A percentile compares a stretch with the other conserved stretches of the same genome.
These are phyloP conservation scores for Grammothele lineata DNA, from an alignment of 768 basidiomycete species.

Conservation along the genomic window DNA sequence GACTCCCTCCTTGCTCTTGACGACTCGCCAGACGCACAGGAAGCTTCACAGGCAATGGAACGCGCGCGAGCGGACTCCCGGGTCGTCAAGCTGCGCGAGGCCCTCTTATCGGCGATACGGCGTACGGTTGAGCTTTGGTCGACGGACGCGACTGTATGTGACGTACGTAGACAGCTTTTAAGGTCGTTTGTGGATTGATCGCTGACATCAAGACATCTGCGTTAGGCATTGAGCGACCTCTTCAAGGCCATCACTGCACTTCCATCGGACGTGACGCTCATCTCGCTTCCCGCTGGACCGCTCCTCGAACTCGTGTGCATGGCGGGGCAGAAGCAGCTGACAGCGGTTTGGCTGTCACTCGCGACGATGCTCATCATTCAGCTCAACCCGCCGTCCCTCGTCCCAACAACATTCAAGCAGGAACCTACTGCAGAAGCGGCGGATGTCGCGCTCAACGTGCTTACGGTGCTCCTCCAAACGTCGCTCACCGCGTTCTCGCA, in stretches of 20 bases:
- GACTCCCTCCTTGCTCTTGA: slow-evolving; percentile 65
- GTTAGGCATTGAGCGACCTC: slow-evolving; percentile 76
- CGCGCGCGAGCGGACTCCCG: slow-evolving; percentile 60
- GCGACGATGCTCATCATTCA: slow-evolving; percentile 79
- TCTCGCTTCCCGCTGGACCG: slow-evolving; percentile 79
- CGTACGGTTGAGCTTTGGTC: slow-evolving; percentile 73
- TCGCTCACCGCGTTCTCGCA: slow-evolving; percentile 49
- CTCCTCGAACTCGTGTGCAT: slow-evolving; percentile 75
- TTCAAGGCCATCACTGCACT: slow-evolving; percentile 84
- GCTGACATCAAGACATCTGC: background rate
- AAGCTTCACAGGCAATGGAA: slow-evolving; percentile 52
- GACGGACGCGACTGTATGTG: slow-evolving; percentile 68
- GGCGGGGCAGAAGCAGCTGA: slow-evolving; percentile 67
- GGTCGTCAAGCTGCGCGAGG: slow-evolving; percentile 60
- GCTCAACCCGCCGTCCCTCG: slow-evolving; percentile 66
- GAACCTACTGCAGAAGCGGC: slow-evolving; percentile 53
- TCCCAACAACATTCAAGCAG: slow-evolving; percentile 41
- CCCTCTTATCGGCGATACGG: slow-evolving; percentile 55
- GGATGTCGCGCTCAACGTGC: slow-evolving; percentile 46
- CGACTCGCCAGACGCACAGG: slow-evolving; percentile 45
- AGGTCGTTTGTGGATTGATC: background rate
- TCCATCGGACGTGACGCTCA: slow-evolving; percentile 68
- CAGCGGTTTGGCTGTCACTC: slow-evolving; percentile 81
- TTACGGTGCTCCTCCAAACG: slow-evolving; percentile 57
- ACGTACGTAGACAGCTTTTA: slow-evolving; percentile 58